Conservation (phyloP, 108 stramenopile genomes). For the Pseudonitzschia delicatissima region DNA sequence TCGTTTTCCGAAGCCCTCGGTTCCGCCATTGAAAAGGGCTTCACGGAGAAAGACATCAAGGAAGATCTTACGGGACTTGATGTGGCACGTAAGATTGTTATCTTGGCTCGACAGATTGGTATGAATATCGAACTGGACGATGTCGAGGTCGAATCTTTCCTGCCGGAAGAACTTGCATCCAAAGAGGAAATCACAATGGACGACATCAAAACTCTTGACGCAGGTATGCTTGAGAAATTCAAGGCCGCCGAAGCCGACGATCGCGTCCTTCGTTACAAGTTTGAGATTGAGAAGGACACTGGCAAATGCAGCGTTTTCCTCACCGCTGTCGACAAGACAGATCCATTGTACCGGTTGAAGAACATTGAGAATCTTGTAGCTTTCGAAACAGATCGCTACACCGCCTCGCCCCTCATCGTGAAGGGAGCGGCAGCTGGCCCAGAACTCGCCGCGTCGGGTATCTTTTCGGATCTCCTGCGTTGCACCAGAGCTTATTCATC, state of each 20-base stretch:
- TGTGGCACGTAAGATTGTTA: conserved; percentile 51
- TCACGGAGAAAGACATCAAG: conserved; percentile 58
- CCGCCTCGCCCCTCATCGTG: conserved; percentile 72
- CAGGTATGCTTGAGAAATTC: conserved; percentile 50
- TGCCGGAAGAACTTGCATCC: conserved; percentile 47
- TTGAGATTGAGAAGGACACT: conserved; percentile 57
- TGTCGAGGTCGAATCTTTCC: conserved; percentile 66
- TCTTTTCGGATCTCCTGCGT: conserved; percentile 82
- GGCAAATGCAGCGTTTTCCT: conserved; percentile 39
- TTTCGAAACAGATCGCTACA: conserved; percentile 64
- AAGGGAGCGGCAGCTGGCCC: conserved; percentile 87
- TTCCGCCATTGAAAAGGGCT: conserved; percentile 56
- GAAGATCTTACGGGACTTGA: conserved; percentile 50
- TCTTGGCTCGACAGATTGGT: conserved; percentile 46
- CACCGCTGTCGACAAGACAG: conserved; percentile 35
- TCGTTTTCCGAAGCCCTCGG: conserved; percentile 62
- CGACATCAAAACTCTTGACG: conserved; percentile 50
- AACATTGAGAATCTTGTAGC: conserved; percentile 66
- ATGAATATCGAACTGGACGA: conserved; percentile 50
- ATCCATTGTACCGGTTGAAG: conserved; percentile 59
- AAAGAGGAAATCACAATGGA: conserved; percentile 44
- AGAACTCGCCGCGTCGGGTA: conserved; percentile 74
- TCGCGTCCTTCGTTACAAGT: conserved; percentile 73
- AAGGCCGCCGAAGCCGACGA: conserved; percentile 45
- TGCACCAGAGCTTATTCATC: conserved; percentile 55